These are phyloP conservation scores for Whalleya microplaca DNA, from an alignment of 2,329 filamentous ascomycete genomes.

Conservation along the genomic window DNA sequence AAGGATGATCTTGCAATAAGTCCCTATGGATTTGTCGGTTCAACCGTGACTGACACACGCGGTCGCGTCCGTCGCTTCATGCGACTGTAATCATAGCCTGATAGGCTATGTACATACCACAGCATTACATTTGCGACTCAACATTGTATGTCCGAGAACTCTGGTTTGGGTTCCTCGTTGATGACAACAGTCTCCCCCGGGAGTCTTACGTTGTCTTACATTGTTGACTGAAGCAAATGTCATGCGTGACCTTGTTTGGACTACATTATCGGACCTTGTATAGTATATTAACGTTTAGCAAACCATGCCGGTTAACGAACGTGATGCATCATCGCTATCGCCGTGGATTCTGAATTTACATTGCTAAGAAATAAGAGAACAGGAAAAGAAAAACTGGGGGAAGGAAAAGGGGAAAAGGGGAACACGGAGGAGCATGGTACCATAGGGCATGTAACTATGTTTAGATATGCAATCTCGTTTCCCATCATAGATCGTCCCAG, in stretches of 20 bases:
- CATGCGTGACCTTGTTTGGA: neutral
- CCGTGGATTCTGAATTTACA: neutral
- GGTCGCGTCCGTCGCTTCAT: conserved; percentile 19
- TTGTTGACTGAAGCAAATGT: neutral
- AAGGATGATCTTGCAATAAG: conserved; percentile 19
- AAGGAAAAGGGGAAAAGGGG: neutral
- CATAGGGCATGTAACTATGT: neutral
- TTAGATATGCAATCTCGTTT: too few relatives aligned
- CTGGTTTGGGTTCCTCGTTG: too few relatives aligned
- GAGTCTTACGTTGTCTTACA: neutral
- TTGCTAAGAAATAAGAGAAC: neutral
- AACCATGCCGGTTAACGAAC: neutral
- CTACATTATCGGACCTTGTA: neutral
- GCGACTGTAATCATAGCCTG: neutral
- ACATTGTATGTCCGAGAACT: neutral
- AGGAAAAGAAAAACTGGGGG: neutral
- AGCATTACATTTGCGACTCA: neutral
- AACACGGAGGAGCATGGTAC: neutral
- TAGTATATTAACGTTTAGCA: neutral
- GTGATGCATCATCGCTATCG: neutral
- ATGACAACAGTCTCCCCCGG: neutral
- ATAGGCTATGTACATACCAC: neutral
- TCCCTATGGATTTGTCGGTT: neutral
- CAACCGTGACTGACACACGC: conserved; percentile 3
- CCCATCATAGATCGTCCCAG: too few relatives aligned